These are phyloP conservation scores for Globisporangium cederbergense DNA, from an alignment of 352 stramenopile species.

Conservation along the genomic window DNA sequence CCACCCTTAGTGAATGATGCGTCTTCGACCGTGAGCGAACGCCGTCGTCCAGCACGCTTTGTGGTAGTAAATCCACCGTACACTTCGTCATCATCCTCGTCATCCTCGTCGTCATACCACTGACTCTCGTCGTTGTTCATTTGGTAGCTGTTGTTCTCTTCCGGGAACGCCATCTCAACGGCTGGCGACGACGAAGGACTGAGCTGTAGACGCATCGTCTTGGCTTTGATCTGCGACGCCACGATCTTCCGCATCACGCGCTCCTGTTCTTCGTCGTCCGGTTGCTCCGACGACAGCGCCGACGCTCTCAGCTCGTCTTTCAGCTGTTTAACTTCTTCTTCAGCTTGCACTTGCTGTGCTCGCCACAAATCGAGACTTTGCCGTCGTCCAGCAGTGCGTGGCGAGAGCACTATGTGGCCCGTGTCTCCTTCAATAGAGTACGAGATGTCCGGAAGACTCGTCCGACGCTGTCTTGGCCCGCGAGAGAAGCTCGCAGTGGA, in stretches of 20 bases:
- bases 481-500: constrained; percentile 3
- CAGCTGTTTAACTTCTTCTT: constrained; percentile 40
- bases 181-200: constrained; percentile 24
- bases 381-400: constrained; percentile 32
- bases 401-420: constrained; percentile 15
- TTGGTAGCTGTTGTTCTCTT: constrained; percentile 26
- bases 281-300: constrained; percentile 29
- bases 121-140: constrained; percentile 14
- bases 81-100: constrained; percentile 9
- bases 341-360: constrained; percentile 36
- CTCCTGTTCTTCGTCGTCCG: constrained; percentile 43
- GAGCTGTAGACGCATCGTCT: constrained; percentile 51
- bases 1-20: constrained; percentile 20
- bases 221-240: constrained; percentile 55
- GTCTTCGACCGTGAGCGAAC: constrained; percentile 22
- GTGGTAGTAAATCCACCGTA: background rate
- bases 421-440: constrained; percentile 4
- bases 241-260: constrained; percentile 68
- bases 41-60: constrained; percentile 14
- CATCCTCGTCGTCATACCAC: constrained; percentile 28
- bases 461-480: constrained; percentile 14
- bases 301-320: constrained; percentile 53
- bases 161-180: constrained; percentile 26
- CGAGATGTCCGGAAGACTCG: constrained; percentile 17
- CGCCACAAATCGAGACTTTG: constrained; percentile 54